These are phyloP conservation scores for Geotrichum bryndzae DNA, from an alignment of 1,139 yeast species.

Conservation along the genomic window DNA sequence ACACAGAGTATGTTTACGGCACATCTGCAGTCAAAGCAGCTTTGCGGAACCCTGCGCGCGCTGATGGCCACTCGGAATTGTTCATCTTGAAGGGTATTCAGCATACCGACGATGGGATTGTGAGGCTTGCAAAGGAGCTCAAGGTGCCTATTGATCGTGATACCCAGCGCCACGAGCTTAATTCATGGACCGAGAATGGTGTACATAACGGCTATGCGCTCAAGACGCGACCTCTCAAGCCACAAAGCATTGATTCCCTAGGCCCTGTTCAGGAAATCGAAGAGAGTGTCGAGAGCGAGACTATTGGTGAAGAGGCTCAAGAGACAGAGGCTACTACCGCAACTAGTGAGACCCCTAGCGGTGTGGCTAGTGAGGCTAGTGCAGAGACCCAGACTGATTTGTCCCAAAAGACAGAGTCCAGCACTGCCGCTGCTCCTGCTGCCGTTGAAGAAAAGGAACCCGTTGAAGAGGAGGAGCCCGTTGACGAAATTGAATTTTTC, in stretches of 20 bases:
- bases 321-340: not conserved
- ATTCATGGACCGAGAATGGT: conserved; percentile 56
- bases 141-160: conserved; percentile 44
- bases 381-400: not conserved
- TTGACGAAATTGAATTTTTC: conserved; percentile 5
- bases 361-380: not conserved
- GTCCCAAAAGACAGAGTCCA: not conserved
- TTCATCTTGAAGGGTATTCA: conserved; percentile 38
- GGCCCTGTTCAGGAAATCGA: conserved; percentile 1
- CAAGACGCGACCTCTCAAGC: conserved; percentile 55
- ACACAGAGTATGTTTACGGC: conserved; percentile 63
- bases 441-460: not conserved
- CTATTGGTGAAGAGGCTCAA: not conserved
- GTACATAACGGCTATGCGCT: conserved; percentile 80
- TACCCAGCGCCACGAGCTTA: conserved; percentile 52
- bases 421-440: not conserved
- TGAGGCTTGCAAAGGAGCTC: conserved; percentile 42
- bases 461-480: not conserved
- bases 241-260: conserved; percentile 38
- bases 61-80: conserved; percentile 41
- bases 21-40: conserved; percentile 72
- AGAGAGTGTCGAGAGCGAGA: not conserved
- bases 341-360: not conserved
- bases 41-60: conserved; percentile 50
- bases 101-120: conserved; percentile 33